Evolutionary conservation across 352 stramenopile species (phyloP), one percentile per base, ranked within the genome.

Genomic region (Pythium diclinum): DNA sequence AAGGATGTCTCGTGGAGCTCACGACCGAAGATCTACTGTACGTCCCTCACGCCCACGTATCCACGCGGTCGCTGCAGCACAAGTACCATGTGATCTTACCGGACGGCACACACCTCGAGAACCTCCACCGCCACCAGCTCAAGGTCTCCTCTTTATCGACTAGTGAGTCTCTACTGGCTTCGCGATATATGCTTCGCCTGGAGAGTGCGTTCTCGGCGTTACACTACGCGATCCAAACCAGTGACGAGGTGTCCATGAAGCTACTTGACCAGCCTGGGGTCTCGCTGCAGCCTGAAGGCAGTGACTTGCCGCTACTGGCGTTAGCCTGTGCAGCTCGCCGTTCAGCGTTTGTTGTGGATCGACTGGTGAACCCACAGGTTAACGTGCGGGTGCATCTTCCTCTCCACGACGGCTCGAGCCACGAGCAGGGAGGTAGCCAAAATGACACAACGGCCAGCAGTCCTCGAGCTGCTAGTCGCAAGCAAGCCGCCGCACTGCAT

Each of bases 341-440:
- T 5, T 74, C 75, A 0, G 54, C 75, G 4, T 57, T 78, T 17
- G 72, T 91, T 0, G 71, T 91, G 9, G 44, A 53, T 13, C 47
- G 58, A 2, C 72, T 91, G 3, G 71, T 89, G 47, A 82, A 62
- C 11, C 65, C 74, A 13, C 76, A 86, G 36, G 75, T 69, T 0
- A 89, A 88, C 32, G 71, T 91, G 59, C 82, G 82, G 1, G 82
- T 91, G 3, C 67, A 84, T 47, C 59, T 91, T 17, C 79, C 81
- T 14, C 60, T 88, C 11, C 62, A 81, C n/a, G 65, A 71, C 3
- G 65, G 64, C 6, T 56, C 53, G 19, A 67, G 48, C 9, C 52
- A 71, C 21, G 59, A 67, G 19, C 65, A 67, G 8, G 63, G 48
- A 17, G 8, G 30, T 14, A 56, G 23, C 44, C 38, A 53, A 21